A percentile compares a stretch with the other conserved stretches of the same genome.
These are phyloP conservation scores for Boletus rufocinnamomeus DNA, from an alignment of 768 basidiomycete species.

Conservation along the genomic window DNA sequence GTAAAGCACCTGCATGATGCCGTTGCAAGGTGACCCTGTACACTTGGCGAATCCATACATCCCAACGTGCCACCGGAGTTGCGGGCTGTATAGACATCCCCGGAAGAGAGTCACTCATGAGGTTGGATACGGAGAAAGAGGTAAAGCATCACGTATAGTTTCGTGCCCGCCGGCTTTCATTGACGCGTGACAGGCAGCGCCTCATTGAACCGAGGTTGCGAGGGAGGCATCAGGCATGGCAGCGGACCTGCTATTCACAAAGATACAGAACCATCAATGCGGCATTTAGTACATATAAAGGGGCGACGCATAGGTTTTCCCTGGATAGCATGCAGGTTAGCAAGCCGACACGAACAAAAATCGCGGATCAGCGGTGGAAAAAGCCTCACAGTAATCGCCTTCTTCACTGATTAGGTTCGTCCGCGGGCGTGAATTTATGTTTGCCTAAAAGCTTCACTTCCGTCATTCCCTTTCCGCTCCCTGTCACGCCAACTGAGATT, in stretches of 20 bases:
- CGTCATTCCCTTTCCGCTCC: constrained; percentile 89
- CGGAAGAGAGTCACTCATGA: constrained; percentile 24
- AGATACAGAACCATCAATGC: constrained; percentile 25
- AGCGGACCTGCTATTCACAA: constrained; percentile 30
- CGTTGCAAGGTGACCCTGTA: background rate
- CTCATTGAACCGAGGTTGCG: constrained; percentile 12
- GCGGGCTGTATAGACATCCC: constrained; percentile 19
- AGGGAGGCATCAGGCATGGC: constrained; percentile 10
- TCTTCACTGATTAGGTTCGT: constrained; percentile 43
- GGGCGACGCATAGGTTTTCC: constrained; percentile 17
- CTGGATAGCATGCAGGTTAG: constrained; percentile 18
- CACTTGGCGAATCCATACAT: constrained; percentile 18
- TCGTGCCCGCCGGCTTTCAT: constrained; percentile 15
- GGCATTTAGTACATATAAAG: constrained; percentile 21
- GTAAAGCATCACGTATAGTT: constrained; percentile 29
- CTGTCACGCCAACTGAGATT: constrained; percentile 80
- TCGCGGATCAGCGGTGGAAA: background rate
- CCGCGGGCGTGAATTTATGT: constrained; percentile 66
- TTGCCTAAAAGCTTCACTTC: constrained; percentile 66
- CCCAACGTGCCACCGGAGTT: background rate
- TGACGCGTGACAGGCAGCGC: constrained; percentile 18
- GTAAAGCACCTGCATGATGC: background rate
- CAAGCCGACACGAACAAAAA: background rate
- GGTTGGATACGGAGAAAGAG: constrained; percentile 23
- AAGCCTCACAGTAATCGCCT: constrained; percentile 12